A percentile compares a stretch with the other conserved stretches of the same genome.
These are phyloP conservation scores for Neurospora discreta DNA, from an alignment of 495 filamentous ascomycete species.

Conservation along the genomic window DNA sequence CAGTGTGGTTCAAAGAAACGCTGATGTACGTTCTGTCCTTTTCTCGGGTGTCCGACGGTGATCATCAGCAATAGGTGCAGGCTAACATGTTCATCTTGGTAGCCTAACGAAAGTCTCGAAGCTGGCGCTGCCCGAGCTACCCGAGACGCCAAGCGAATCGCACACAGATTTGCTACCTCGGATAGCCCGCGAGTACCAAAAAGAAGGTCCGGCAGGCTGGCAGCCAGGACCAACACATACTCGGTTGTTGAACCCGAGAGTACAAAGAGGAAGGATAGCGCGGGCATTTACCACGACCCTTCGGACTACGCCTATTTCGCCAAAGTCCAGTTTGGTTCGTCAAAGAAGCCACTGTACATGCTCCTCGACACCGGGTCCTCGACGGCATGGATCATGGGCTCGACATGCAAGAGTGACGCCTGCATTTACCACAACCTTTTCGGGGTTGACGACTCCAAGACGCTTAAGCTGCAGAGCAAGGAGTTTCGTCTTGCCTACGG, in stretches of 20 bases:
- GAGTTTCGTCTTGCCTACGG: slow-evolving; percentile 58
- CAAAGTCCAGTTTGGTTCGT: slow-evolving; percentile 53
- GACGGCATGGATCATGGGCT: slow-evolving; percentile 68
- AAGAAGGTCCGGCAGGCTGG: slow-evolving; percentile 6
- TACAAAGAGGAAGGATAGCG: slow-evolving; percentile 39
- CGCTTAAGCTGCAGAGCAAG: slow-evolving; percentile 35
- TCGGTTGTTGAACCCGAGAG: slow-evolving; percentile 46
- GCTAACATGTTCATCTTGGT: slow-evolving; percentile 1
- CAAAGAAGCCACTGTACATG: slow-evolving; percentile 54
- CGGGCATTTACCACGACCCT: slow-evolving; percentile 62
- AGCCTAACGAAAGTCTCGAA: slow-evolving; percentile 6
- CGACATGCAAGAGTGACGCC: slow-evolving; percentile 46
- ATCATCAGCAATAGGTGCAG: background rate
- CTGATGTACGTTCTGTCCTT: slow-evolving; percentile 7
- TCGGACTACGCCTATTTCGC: slow-evolving; percentile 71
- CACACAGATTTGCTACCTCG: slow-evolving; percentile 12
- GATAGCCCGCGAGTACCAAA: background rate
- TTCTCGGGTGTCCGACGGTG: background rate
- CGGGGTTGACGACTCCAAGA: slow-evolving; percentile 46
- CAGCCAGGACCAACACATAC: slow-evolving; percentile 39
- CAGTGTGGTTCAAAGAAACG: slow-evolving; percentile 7
- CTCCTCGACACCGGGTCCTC: slow-evolving; percentile 70
- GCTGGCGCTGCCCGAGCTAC: slow-evolving; percentile 6
- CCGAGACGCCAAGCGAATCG: slow-evolving; percentile 6
- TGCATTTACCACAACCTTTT: slow-evolving; percentile 60